Conservation (phyloP, 179 eudicot species). For the Monotropa hypopitys region DNA sequence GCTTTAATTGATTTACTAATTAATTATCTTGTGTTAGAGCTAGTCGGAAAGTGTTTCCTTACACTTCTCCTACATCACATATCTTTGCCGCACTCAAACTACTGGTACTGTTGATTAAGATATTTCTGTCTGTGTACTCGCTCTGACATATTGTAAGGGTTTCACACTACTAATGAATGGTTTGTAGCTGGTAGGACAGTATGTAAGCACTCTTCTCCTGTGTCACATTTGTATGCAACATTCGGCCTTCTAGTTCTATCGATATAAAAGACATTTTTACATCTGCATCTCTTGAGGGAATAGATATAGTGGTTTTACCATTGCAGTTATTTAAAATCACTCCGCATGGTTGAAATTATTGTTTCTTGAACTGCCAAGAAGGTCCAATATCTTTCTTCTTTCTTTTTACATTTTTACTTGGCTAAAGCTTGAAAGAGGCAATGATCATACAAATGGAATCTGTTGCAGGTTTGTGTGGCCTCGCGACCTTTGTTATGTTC, state of each 20-base stretch:
- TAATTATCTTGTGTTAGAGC: not conserved
- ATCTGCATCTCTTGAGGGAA: not conserved
- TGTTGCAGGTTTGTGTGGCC: constrained; percentile 89
- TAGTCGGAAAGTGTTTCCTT: not conserved
- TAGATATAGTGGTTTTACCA: not conserved
- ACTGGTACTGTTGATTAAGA: not conserved
- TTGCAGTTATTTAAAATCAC: not conserved
- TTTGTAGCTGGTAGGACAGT: not conserved
- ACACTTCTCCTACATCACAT: not conserved
- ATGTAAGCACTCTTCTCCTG: not conserved
- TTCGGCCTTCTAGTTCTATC: not conserved
- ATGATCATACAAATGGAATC: constrained; percentile 3
- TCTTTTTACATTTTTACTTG: not conserved
- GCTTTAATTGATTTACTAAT: not conserved
- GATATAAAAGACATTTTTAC: not conserved
- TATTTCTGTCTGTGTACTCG: not conserved
- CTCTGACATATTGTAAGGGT: not conserved
- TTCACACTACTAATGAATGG: not conserved
- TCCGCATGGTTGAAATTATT: not conserved
- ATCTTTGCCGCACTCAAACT: not conserved
- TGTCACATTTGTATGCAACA: not conserved
- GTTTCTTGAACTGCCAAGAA: not conserved
- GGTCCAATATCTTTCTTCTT: not conserved
- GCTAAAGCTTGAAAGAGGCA: constrained; percentile 1
- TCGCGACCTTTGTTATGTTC: constrained; percentile 96